Conservation (phyloP, 164 flowering plant species). For the Cinnamomum chago region DNA sequence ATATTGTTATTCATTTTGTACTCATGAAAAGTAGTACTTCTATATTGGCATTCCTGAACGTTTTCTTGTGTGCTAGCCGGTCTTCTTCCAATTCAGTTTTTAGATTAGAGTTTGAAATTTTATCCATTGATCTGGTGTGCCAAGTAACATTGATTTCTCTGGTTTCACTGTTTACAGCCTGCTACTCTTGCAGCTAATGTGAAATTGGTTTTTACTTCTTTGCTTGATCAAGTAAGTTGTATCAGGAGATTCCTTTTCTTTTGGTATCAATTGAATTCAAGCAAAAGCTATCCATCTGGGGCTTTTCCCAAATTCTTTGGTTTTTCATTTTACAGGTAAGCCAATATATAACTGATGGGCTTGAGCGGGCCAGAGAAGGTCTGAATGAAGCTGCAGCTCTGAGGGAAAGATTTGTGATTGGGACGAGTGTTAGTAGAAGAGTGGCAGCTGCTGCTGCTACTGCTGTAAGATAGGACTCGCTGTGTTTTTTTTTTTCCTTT, state of each 20-base stretch:
- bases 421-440: conserved; percentile 78
- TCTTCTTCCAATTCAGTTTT: no score
- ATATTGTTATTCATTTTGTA: no score
- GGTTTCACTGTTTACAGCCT: conserved; percentile 51
- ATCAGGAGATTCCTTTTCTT: not conserved
- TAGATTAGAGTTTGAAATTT: no score
- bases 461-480: conserved; percentile 51
- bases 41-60: no score
- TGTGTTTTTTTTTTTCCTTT: not conserved
- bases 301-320: conserved; percentile 3
- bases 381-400: conserved; percentile 90
- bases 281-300: not conserved
- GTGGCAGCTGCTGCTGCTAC: conserved; percentile 99
- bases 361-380: conserved; percentile 90
- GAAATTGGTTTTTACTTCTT: conserved; percentile 76
- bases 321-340: conserved; percentile 56
- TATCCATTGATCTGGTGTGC: not conserved
- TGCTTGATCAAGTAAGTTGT: conserved; percentile 86
- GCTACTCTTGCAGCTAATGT: conserved; percentile 84
- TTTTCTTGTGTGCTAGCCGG: no score
- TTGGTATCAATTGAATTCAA: not conserved
- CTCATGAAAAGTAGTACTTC: no score
- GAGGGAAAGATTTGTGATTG: conserved; percentile 91
- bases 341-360: conserved; percentile 85
- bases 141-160: not conserved